Base-by-base conservation (phyloP, 1,284 basidiomycete species). In the Termitomyces sp. region DNA sequence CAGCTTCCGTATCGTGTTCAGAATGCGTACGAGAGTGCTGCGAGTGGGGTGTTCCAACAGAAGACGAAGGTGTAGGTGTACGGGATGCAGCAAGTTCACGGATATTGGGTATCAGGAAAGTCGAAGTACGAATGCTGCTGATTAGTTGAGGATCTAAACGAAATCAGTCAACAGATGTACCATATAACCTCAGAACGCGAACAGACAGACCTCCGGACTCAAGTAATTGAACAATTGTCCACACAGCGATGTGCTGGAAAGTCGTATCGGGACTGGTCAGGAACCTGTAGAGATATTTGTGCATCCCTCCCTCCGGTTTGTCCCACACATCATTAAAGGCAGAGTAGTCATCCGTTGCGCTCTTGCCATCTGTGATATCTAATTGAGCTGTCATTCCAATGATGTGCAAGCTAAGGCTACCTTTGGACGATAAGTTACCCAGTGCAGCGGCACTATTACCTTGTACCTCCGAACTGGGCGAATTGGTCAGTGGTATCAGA, bases 181-280 rank as follows among this genome's bases (percentile, higher is more conserved):
- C 28, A 19, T 9, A n/a, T 26, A 1, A n/a, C 33, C 10, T 8
- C 8, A 38, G 9, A 17, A 51, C 24, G 21, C 7, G 9, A 41
- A 42, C 3, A 13, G 26, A 65, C 78, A 58, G 67, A 88, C 90
- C 91, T 61, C 92, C 91, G 28, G 93, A 94, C 70, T 99, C 97
- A 28, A 99, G 80, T 28, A 99, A 75, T 68, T 99, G 96, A 10
- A 98, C 95, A 60, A 98, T 95, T 0, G 96, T 98, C 94, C 94
- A 98, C 41, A 99, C 95, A 30, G 97, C 97, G 64, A 99, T 99
- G 70, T 99, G 97, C 72, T 98, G 96, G 88, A 99, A 99, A 0
- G 97, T 99, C n/a, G 93, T 91, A 69, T 99, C 97, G 15, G 91
- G 78, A 65, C 90, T 94, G 53, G 88, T 93, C 61, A 99, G 75